Percentiles rank a stretch among this genome's conserved stretches.
phyloP scores from a whole-genome alignment of 352 stramenopile species.

The Globisporangium okanoganense region DNA sequence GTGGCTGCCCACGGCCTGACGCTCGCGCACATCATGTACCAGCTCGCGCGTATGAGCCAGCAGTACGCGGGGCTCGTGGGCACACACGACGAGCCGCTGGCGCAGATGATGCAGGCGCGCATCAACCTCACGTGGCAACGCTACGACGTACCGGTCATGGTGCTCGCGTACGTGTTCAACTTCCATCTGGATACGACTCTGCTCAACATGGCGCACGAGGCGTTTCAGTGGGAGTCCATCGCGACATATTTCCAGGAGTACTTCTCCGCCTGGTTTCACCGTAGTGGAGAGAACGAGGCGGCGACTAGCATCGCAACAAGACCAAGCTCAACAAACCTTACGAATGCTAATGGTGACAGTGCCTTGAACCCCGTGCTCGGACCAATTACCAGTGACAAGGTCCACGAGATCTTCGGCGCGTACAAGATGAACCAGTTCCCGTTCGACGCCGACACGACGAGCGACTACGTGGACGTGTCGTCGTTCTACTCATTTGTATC shows the following conservation, averaged over 20 bases:
- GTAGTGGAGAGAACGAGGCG: not conserved
- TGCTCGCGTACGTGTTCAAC: slow-evolving; percentile 76
- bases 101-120: slow-evolving; percentile 40
- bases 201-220: slow-evolving; percentile 47
- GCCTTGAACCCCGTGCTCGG: not conserved
- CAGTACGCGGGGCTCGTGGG: slow-evolving; percentile 45
- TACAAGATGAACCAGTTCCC: slow-evolving; percentile 71
- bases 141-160: slow-evolving; percentile 71
- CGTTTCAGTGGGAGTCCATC: slow-evolving; percentile 51
- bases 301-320: not conserved
- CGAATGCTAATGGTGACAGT: not conserved
- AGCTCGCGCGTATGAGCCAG: slow-evolving; percentile 69
- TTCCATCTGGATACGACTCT: slow-evolving; percentile 63
- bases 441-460: slow-evolving; percentile 67
- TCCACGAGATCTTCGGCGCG: slow-evolving; percentile 50
- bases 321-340: not conserved
- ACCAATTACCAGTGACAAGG: slow-evolving; percentile 26
- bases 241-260: slow-evolving; percentile 64
- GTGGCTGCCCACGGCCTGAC: slow-evolving; percentile 41
- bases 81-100: slow-evolving; percentile 22
- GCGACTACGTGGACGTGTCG: slow-evolving; percentile 72
- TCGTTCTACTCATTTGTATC: slow-evolving; percentile 86
- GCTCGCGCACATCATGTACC: slow-evolving; percentile 75
- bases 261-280: slow-evolving; percentile 60
- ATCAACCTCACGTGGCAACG: slow-evolving; percentile 62